Evolutionary conservation across 768 basidiomycete genomes (phyloP).

Genomic region (Mycena haematopus): DNA sequence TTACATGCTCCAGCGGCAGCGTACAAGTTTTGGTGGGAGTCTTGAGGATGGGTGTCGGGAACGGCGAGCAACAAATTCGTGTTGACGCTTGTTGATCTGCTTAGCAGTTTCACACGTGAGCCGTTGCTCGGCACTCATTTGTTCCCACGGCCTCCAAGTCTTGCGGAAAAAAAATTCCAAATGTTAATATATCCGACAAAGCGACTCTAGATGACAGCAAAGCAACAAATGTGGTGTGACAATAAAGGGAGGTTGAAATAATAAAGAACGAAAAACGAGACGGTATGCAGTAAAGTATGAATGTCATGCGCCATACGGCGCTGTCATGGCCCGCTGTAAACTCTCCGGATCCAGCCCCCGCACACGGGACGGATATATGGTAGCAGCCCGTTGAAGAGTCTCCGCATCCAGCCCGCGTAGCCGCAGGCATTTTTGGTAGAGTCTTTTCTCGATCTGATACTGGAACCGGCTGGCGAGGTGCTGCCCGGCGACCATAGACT

Average conservation of each 20-base stretch:
- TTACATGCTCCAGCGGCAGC: background rate
- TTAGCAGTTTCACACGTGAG: constrained; percentile 1
- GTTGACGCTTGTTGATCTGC: constrained; percentile 2
- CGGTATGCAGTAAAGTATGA: constrained; percentile 5
- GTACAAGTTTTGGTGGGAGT: constrained; percentile 29
- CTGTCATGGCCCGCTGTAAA: constrained; percentile 40
- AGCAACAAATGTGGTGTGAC: constrained; percentile 25
- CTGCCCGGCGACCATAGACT: constrained; percentile 80
- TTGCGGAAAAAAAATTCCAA: background rate
- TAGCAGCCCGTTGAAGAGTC: constrained; percentile 55
- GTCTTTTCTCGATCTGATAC: constrained; percentile 72
- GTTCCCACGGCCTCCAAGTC: background rate
- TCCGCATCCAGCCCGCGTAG: constrained; percentile 68
- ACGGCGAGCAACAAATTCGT: constrained; percentile 3
- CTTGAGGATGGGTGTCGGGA: constrained; percentile 26
- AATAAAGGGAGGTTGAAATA: background rate
- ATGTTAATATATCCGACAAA: constrained; percentile 24
- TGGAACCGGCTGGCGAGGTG: constrained; percentile 80
- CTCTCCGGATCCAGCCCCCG: constrained; percentile 66
- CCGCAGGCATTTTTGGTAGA: constrained; percentile 77
- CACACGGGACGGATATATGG: constrained; percentile 40
- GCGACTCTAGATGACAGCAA: constrained; percentile 31
- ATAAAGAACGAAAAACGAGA: constrained; percentile 23
- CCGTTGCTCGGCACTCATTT: background rate
- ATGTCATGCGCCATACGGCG: constrained; percentile 33